These are phyloP conservation scores for Chrysanthemum lavandulifolium DNA, from an alignment of 129 eudicot genomes.

Conservation along the genomic window DNA sequence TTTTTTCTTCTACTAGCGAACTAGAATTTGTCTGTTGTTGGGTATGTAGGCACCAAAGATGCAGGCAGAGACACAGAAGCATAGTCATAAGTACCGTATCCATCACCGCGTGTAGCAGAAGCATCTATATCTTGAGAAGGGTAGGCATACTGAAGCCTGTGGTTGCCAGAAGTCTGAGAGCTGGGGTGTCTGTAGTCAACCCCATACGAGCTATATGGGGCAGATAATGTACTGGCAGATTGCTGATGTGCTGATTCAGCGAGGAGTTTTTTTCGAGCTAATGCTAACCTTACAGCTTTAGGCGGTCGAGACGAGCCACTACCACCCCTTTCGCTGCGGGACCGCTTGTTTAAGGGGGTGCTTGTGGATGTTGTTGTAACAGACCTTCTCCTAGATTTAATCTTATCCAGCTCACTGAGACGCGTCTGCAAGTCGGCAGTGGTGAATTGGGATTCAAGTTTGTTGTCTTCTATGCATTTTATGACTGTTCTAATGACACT, in stretches of 20 bases:
- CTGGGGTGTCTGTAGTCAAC: neutral
- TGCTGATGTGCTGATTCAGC: neutral
- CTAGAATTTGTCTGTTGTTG: neutral
- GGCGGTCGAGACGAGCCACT: constrained; percentile 1
- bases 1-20: neutral
- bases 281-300: constrained; percentile 5
- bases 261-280: constrained; percentile 11
- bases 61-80: neutral
- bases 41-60: neutral
- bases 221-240: neutral
- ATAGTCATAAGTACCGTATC: no score
- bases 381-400: constrained; percentile 21
- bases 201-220: neutral
- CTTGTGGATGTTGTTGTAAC: neutral
- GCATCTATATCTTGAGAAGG: neutral
- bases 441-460: constrained; percentile 45
- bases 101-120: no score
- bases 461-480: constrained; percentile 61
- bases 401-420: constrained; percentile 37
- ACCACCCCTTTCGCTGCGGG: constrained; percentile 3
- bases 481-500: constrained; percentile 32
- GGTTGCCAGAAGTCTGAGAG: neutral
- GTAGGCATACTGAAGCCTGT: constrained; percentile 4
- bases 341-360: neutral
- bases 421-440: constrained; percentile 36